Conservation (phyloP, 495 filamentous ascomycete genomes). For the Penicillium verhagenii region DNA sequence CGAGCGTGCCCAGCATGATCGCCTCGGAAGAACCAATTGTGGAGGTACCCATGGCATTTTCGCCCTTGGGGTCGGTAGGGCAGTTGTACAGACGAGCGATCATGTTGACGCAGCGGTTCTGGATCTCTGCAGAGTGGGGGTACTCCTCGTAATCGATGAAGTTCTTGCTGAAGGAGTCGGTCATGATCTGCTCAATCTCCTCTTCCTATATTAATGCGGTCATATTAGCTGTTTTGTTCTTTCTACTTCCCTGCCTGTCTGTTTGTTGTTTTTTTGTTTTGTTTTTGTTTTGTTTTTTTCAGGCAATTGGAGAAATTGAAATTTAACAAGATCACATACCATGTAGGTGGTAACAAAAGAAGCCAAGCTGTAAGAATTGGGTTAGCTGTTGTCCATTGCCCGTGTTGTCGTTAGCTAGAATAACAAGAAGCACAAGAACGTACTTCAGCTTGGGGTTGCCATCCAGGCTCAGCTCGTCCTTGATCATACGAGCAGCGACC, state of each 20-base stretch:
- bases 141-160: conserved; percentile 95
- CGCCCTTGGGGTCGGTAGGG: conserved; percentile 48
- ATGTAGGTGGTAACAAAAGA: conserved; percentile 32
- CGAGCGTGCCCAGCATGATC: conserved; percentile 84
- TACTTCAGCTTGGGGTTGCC: conserved; percentile 88
- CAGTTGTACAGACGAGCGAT: conserved; percentile 85
- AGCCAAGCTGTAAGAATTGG: conserved; percentile 19
- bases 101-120: conserved; percentile 91
- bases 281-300: too few relatives aligned
- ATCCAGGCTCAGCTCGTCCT: conserved; percentile 86
- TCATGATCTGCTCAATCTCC: conserved; percentile 88
- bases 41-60: conserved; percentile 74
- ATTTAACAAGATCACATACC: conserved; percentile 4
- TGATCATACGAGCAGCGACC: conserved; percentile 92
- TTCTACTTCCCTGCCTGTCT: too few relatives aligned
- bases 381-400: conserved; percentile 2
- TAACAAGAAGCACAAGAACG: conserved; percentile 63
- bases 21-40: conserved; percentile 86
- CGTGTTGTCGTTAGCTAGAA: neutral
- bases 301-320: neutral
- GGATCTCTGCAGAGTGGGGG: conserved; percentile 83
- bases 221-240: neutral
- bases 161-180: conserved; percentile 84
- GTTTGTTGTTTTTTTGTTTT: too few relatives aligned
- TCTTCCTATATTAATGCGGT: conserved; percentile 57